A percentile compares a stretch with the other conserved stretches of the same genome.
These are phyloP conservation scores for Hansfordia pulvinata DNA, from an alignment of 2,329 filamentous ascomycete genomes.

Conservation along the genomic window DNA sequence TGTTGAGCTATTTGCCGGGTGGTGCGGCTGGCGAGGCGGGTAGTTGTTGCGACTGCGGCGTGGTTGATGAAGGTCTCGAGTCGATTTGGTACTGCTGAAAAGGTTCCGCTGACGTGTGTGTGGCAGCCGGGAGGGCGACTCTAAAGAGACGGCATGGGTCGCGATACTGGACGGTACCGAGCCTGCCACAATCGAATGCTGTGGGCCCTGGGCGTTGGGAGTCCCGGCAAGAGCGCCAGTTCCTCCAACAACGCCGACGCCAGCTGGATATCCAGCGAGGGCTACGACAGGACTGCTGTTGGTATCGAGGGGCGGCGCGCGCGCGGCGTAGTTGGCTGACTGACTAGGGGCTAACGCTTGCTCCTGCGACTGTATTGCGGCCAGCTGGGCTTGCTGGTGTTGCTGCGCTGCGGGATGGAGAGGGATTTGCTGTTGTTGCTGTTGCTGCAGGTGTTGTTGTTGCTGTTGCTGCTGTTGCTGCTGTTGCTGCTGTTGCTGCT, in stretches of 20 bases:
- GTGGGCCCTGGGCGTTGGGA: too few relatives aligned
- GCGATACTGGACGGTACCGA: too few relatives aligned
- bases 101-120: slow-evolving; percentile 10
- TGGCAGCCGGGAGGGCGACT: too few relatives aligned
- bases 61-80: slow-evolving; percentile 11
- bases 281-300: slow-evolving; percentile 14
- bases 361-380: slow-evolving; percentile 5
- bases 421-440: slow-evolving; percentile 7
- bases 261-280: too few relatives aligned
- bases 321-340: not conserved
- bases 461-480: slow-evolving; percentile 19
- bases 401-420: slow-evolving; percentile 6
- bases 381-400: slow-evolving; percentile 8
- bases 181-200: too few relatives aligned
- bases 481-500: slow-evolving; percentile 10
- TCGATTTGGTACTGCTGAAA: slow-evolving; percentile 1
- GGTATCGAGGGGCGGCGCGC: slow-evolving; percentile 16
- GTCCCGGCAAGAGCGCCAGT: too few relatives aligned
- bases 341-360: slow-evolving; percentile 1
- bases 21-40: slow-evolving; percentile 11
- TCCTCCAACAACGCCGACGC: too few relatives aligned
- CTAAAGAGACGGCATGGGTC: too few relatives aligned
- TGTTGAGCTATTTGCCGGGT: slow-evolving; percentile 12
- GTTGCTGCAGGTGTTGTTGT: slow-evolving; percentile 6
- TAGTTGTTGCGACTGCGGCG: slow-evolving; percentile 13